A percentile compares a stretch with the other conserved stretches of the same genome.
These are phyloP conservation scores for Biancaea sappan DNA, from an alignment of 306 rosid genomes.

Conservation along the genomic window DNA sequence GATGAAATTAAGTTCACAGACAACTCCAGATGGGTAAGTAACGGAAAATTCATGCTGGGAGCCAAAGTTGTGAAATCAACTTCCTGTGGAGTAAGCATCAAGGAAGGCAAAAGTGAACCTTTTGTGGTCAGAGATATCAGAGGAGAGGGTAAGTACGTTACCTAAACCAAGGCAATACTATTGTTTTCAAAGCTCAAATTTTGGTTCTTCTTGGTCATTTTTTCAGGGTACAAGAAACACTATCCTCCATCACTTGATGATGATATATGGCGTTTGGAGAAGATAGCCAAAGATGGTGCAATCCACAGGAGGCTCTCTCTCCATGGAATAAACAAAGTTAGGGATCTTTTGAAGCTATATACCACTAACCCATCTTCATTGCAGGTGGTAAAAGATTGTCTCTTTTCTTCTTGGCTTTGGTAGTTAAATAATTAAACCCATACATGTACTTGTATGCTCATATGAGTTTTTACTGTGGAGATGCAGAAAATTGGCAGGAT, in stretches of 20 bases:
- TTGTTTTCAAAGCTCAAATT: neutral
- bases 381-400: conserved; percentile 37
- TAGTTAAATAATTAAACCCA: neutral
- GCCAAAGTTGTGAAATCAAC: conserved; percentile 32
- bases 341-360: conserved; percentile 47
- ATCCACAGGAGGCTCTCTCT: conserved; percentile 35
- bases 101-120: conserved; percentile 48
- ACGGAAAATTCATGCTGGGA: conserved; percentile 47
- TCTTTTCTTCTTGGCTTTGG: neutral
- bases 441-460: neutral
- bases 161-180: neutral
- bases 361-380: conserved; percentile 36
- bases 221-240: conserved; percentile 62
- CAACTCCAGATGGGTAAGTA: conserved; percentile 52
- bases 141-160: conserved; percentile 46
- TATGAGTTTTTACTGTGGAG: conserved; percentile 22
- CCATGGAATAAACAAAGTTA: conserved; percentile 39
- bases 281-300: conserved; percentile 52
- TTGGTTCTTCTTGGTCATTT: conserved; percentile 24
- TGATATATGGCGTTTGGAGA: conserved; percentile 64
- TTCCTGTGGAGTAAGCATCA: conserved; percentile 32
- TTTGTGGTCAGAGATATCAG: conserved; percentile 50
- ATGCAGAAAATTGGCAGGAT: conserved; percentile 52
- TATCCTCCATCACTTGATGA: conserved; percentile 59
- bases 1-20: conserved; percentile 36